Evolutionary conservation across 805 yeast genomes (phyloP).

Genomic region (Sungouiozyma intestinalis): DNA sequence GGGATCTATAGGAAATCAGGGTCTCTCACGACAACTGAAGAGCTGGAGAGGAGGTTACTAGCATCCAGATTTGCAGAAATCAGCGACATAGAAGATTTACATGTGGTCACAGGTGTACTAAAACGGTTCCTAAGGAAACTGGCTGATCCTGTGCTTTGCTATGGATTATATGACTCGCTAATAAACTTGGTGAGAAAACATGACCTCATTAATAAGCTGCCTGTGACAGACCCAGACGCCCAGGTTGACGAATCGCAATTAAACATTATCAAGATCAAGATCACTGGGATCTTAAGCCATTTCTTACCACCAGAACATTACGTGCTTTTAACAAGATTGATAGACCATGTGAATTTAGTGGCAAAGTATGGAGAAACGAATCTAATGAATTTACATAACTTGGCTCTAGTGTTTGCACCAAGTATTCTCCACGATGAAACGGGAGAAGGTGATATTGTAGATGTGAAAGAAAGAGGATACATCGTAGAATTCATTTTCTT

Average conservation of each 20-base stretch:
- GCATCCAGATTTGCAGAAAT: background rate
- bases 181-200: slow-evolving; percentile 40
- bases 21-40: slow-evolving; percentile 42
- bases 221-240: slow-evolving; percentile 14
- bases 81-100: slow-evolving; percentile 51
- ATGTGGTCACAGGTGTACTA: slow-evolving; percentile 77
- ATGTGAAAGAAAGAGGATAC: slow-evolving; percentile 71
- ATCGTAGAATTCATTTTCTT: slow-evolving; percentile 60
- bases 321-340: slow-evolving; percentile 42
- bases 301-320: slow-evolving; percentile 61
- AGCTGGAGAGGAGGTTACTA: slow-evolving; percentile 17
- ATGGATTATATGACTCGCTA: slow-evolving; percentile 52
- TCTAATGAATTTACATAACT: slow-evolving; percentile 73
- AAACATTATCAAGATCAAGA: slow-evolving; percentile 21
- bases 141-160: slow-evolving; percentile 78
- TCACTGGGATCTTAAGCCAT: slow-evolving; percentile 3
- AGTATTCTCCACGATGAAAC: slow-evolving; percentile 70
- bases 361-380: slow-evolving; percentile 44
- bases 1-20: slow-evolving; percentile 92
- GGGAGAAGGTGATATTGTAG: slow-evolving; percentile 74
- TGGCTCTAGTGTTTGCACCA: slow-evolving; percentile 92
- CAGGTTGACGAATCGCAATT: slow-evolving; percentile 7
- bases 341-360: slow-evolving; percentile 57
- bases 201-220: slow-evolving; percentile 13
- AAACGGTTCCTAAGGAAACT: slow-evolving; percentile 79